phyloP scores from a whole-genome alignment of 768 basidiomycete species.

The Leccinum incarnatum region DNA sequence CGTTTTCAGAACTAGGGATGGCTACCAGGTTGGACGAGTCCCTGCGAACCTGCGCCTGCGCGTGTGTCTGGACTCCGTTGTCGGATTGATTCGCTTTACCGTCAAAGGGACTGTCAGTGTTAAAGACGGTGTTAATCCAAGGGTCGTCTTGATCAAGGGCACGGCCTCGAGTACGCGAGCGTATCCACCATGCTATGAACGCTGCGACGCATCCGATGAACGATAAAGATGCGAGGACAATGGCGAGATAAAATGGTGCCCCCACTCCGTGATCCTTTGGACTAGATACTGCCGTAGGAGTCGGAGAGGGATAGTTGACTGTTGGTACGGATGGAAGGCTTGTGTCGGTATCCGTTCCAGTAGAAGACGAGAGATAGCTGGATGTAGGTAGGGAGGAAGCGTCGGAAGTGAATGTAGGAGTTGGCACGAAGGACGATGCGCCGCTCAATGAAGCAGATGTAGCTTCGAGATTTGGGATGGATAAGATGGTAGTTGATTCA shows the following conservation, averaged over 20 bases:
- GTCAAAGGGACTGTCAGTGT: conserved; percentile 1
- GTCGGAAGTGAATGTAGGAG: not conserved
- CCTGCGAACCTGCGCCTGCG: conserved; percentile 20
- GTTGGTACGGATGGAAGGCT: conserved; percentile 24
- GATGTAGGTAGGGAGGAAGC: conserved; percentile 7
- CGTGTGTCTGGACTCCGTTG: not conserved
- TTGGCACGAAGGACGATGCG: conserved; percentile 1
- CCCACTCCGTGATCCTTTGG: conserved; percentile 25
- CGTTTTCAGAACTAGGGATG: conserved; percentile 2
- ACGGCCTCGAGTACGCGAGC: conserved; percentile 37
- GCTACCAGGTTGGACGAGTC: conserved; percentile 16
- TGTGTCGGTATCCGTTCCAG: conserved; percentile 18
- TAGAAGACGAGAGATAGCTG: conserved; percentile 2
- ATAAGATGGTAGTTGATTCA: conserved; percentile 4
- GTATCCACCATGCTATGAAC: conserved; percentile 49
- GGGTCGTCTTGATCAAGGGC: conserved; percentile 33
- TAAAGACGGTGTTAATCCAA: conserved; percentile 23
- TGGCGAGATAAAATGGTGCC: conserved; percentile 48
- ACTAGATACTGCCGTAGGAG: conserved; percentile 18
- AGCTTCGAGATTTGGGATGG: conserved; percentile 19
- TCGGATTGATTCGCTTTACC: not conserved
- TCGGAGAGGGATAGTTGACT: conserved; percentile 21
- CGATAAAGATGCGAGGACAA: conserved; percentile 47
- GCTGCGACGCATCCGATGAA: conserved; percentile 44
- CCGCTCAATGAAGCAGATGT: conserved; percentile 12